Conservation (phyloP, 1,139 yeast genomes). For the Yamadazyma spencermartinsiae region DNA sequence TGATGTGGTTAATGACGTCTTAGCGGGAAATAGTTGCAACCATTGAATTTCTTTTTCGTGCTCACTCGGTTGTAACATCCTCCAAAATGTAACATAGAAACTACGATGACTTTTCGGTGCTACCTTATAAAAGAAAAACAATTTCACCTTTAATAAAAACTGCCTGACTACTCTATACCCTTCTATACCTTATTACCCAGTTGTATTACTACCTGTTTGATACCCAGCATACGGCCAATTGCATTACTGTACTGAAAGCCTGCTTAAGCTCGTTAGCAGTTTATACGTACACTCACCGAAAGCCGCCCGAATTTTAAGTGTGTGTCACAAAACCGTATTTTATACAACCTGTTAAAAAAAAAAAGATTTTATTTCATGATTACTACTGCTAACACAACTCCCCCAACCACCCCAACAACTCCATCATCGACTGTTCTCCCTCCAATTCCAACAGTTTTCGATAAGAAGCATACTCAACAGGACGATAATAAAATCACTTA, state of each 20-base stretch:
- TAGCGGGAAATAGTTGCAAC: constrained; percentile 1
- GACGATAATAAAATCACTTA: constrained; percentile 15
- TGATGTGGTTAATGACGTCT: neutral
- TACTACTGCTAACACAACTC: neutral
- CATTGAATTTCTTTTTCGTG: neutral
- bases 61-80: neutral
- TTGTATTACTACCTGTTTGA: neutral
- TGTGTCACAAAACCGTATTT: too few relatives aligned
- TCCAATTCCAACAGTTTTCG: neutral
- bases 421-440: constrained; percentile 2
- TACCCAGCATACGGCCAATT: neutral
- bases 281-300: neutral
- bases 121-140: constrained; percentile 1
- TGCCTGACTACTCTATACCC: neutral
- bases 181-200: neutral
- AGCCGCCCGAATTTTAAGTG: constrained; percentile 1
- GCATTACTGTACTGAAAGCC: neutral
- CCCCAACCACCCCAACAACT: constrained; percentile 2
- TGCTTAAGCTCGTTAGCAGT: neutral
- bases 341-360: neutral
- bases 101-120: neutral
- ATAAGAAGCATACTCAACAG: neutral
- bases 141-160: neutral
- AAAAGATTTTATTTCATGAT: neutral
- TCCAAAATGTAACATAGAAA: constrained; percentile 1